Evolutionary conservation across 2,329 filamentous ascomycete genomes (phyloP), one percentile per base, ranked within the genome.

Genomic region (Leptographium flavum): DNA sequence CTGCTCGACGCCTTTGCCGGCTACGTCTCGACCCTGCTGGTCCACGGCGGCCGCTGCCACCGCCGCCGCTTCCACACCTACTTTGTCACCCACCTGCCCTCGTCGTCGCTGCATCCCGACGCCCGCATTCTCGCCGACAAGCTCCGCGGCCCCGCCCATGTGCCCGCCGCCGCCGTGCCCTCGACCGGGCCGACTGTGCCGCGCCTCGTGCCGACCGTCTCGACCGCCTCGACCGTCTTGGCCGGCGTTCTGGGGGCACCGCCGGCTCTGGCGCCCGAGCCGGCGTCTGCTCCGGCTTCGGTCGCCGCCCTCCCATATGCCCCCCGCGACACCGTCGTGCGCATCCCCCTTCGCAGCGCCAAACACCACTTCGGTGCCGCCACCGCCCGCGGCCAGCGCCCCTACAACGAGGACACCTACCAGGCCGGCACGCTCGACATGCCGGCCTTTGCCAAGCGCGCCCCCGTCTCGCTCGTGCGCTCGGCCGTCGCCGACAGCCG

Each of bases 11-110:
- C 49, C 31, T 47, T 54, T 21, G 49, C 52, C 44, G 45, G 51
- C 43, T 53, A 48, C 39, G 50, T 54, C 7, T 46, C 51, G 13
- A 27, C 44, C n/a, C 37, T 54, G 27, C 38, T 51, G 1, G 33
- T n/a, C 19, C 50, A 50, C 41, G 37, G 14, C 19, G 30, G 39
- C 10, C 7, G 15, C 9, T 22, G 8, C 40, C 23, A 8, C 13
- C 51, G 47, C 9, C 50, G 51, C n/a, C 37, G 33, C 50, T 96
- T 96, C 62, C 87, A 95, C 67, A 87, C 93, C 55, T 96, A 98
- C 68, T 98, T 98, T 62, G 86, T 96, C 48, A 94, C 92, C 9
- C 87, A 95, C 61, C 74, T 98, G 2, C 90, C 92, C 5, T 94
- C 87, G 17, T 93, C 87, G 14, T 95, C 88, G 4, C 73, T 94